Evolutionary conservation across 2,329 filamentous ascomycete genomes (phyloP).

Genomic region (Hypoxylon rubiginosum): DNA sequence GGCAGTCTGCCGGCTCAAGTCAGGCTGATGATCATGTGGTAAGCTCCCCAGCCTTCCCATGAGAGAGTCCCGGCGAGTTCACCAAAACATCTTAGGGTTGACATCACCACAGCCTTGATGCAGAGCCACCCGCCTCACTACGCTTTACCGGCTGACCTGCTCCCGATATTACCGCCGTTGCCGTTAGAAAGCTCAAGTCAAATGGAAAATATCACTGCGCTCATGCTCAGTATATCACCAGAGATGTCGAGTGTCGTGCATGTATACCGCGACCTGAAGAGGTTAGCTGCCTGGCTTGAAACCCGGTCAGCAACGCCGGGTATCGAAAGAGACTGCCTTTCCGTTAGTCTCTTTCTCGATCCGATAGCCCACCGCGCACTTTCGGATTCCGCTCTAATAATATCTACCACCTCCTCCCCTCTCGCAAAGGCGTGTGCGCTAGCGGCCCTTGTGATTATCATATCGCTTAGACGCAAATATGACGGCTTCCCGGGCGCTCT

Average conservation of each 20-base stretch:
- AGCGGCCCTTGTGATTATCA: slow-evolving; percentile 34
- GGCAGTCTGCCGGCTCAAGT: slow-evolving; percentile 29
- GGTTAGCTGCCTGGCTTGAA: slow-evolving; percentile 34
- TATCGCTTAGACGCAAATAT: slow-evolving; percentile 35
- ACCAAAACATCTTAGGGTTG: slow-evolving; percentile 36
- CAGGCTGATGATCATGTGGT: slow-evolving; percentile 36
- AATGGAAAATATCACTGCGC: slow-evolving; percentile 30
- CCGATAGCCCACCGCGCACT: slow-evolving; percentile 38
- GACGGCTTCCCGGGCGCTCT: slow-evolving; percentile 32
- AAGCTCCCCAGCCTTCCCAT: slow-evolving; percentile 23
- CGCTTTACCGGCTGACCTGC: slow-evolving; percentile 35
- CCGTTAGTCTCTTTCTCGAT: slow-evolving; percentile 37
- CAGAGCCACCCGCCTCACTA: slow-evolving; percentile 31
- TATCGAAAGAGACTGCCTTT: slow-evolving; percentile 34
- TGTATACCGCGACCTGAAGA: slow-evolving; percentile 34
- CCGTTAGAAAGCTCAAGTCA: slow-evolving; percentile 26
- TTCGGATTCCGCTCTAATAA: slow-evolving; percentile 30
- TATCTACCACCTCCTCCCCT: slow-evolving; percentile 19
- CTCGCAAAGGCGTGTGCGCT: slow-evolving; percentile 33
- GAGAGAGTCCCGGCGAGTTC: slow-evolving; percentile 26
- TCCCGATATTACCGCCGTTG: slow-evolving; percentile 27
- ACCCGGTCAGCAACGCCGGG: slow-evolving; percentile 26
- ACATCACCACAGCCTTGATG: slow-evolving; percentile 39
- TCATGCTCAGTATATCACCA: slow-evolving; percentile 35
- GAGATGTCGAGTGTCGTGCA: slow-evolving; percentile 32